Evolutionary conservation across 176 grass and related monocot species (phyloP), one percentile per base, ranked within the genome.

Genomic region (Oryza rufipogon): DNA sequence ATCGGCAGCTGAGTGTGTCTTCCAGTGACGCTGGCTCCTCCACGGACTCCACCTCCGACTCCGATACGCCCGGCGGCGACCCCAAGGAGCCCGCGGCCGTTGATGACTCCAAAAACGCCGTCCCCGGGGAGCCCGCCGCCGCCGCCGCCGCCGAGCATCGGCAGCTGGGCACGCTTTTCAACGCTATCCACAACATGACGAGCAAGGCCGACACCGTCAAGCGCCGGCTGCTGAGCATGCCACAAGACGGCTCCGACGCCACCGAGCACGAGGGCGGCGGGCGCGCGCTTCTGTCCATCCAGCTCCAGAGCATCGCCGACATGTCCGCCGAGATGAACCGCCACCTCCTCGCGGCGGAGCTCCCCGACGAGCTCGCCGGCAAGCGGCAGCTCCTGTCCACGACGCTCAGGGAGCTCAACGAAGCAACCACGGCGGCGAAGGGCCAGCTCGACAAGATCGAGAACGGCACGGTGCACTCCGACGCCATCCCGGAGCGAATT

Each of bases 281-380:
- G 68, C 86, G 81, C 39, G 65, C 11, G 68, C 74, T 79, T 16
- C 47, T 83, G 60, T 68, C 79, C 8, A 2, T 5, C 0, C 74
- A 90, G 68, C 30, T 78, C 36, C 67, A 83, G 7, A 41, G 38
- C 74, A 86, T 90, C 74, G 88, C 84, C 9, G 44, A 46, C 79
- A 78, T 73, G 83, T 82, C 88, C 2, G 38, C 67, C 4, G 79
- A 86, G 19, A 25, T 78, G 1, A 86, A 86, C 79, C 88, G 83
- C 1, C 84, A 51, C 15, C 88, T 90, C 6, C 74, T 86, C 47
- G 26, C 74, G 20, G 64, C 11, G 68, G 74, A 86, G 19, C 3
- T 83, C 79, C 88, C 88, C 14, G 79, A 82, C 7, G 68, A 86
- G 0, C 74, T 90, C 36, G 46, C 36, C 26, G 88, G 74, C 3